These are phyloP conservation scores for Zygotorulaspora danielsina DNA, from an alignment of 805 yeast species.

Conservation along the genomic window DNA sequence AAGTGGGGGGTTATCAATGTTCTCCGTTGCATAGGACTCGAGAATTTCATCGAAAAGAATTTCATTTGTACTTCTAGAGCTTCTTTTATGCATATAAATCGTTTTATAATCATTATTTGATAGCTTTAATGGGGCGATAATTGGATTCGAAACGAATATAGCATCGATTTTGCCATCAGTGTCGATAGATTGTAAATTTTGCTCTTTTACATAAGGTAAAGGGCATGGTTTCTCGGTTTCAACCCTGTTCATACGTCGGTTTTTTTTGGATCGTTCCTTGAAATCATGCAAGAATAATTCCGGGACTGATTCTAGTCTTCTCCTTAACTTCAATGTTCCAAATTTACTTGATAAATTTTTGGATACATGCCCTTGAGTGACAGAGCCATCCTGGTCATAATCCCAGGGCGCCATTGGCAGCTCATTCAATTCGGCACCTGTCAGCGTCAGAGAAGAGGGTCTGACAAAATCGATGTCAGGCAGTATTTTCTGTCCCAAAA, in stretches of 20 bases:
- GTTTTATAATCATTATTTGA: neutral
- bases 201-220: constrained; percentile 10
- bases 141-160: constrained; percentile 10
- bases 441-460: constrained; percentile 32
- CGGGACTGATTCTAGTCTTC: constrained; percentile 33
- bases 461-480: constrained; percentile 28
- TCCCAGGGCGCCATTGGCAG: constrained; percentile 23
- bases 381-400: constrained; percentile 2
- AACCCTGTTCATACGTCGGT: constrained; percentile 1
- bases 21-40: constrained; percentile 21
- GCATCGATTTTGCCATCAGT: constrained; percentile 3
- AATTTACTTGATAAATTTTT: constrained; percentile 21
- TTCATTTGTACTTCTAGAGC: constrained; percentile 21
- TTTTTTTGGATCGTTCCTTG: constrained; percentile 12
- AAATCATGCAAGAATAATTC: constrained; percentile 30
- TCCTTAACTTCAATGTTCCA: constrained; percentile 28
- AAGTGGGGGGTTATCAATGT: neutral
- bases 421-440: constrained; percentile 26
- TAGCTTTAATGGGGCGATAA: constrained; percentile 10
- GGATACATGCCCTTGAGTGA: constrained; percentile 3
- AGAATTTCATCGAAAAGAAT: constrained; percentile 29
- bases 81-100: neutral
- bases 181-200: neutral
- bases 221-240: constrained; percentile 1
- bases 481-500: constrained; percentile 30